These are phyloP conservation scores for Candida insectorum DNA, from an alignment of 805 yeast genomes.

Conservation along the genomic window DNA sequence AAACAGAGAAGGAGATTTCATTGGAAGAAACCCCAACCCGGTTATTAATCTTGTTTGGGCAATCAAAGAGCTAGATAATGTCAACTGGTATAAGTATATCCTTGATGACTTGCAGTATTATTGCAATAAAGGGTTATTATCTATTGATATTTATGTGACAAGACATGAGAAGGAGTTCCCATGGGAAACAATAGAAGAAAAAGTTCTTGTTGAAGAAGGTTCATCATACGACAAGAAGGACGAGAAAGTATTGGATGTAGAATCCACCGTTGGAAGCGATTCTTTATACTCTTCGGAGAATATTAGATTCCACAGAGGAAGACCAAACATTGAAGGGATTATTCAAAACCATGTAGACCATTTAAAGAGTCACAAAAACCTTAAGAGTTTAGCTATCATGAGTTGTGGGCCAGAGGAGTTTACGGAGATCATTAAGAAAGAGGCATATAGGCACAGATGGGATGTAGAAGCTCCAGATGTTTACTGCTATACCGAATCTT, in stretches of 20 bases:
- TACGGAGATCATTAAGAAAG: constrained; percentile 22
- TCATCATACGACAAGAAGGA: constrained; percentile 1
- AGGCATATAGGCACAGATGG: constrained; percentile 27
- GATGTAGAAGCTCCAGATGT: constrained; percentile 32
- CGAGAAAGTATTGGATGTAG: not conserved
- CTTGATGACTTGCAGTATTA: constrained; percentile 26
- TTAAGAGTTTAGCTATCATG: constrained; percentile 34
- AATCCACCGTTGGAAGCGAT: not conserved
- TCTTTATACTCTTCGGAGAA: not conserved
- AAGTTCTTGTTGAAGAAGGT: constrained; percentile 1
- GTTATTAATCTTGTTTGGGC: constrained; percentile 32
- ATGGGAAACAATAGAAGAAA: not conserved
- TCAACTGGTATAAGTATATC: constrained; percentile 35
- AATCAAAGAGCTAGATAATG: constrained; percentile 20
- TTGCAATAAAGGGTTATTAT: constrained; percentile 18
- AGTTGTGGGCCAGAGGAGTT: constrained; percentile 40
- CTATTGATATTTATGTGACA: constrained; percentile 27
- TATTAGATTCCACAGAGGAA: constrained; percentile 8
- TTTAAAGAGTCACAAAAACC: constrained; percentile 10
- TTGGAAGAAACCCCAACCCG: constrained; percentile 27
- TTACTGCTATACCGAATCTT: constrained; percentile 39
- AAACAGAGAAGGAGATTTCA: constrained; percentile 25
- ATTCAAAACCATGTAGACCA: constrained; percentile 13
- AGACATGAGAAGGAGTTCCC: constrained; percentile 18
- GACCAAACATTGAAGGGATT: constrained; percentile 18